Percentiles rank a stretch among this genome's conserved stretches.
These are phyloP conservation scores for Barnettozyma californica DNA, from an alignment of 805 yeast species.

Conservation along the genomic window DNA sequence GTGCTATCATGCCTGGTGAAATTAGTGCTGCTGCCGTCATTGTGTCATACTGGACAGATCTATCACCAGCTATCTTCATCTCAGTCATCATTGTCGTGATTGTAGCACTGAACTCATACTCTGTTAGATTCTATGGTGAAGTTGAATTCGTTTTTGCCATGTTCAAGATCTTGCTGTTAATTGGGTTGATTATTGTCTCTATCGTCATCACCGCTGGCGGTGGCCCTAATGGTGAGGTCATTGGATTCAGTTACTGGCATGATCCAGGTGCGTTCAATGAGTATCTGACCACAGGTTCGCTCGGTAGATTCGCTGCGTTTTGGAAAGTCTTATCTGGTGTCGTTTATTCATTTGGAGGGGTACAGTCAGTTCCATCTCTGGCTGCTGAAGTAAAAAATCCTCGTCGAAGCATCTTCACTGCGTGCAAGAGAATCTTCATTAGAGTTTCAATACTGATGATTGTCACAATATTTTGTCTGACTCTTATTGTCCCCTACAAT, in stretches of 20 bases:
- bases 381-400: slow-evolving; percentile 33
- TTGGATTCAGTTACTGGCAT: slow-evolving; percentile 31
- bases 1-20: slow-evolving; percentile 39
- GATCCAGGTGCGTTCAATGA: slow-evolving; percentile 12
- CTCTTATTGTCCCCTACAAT: slow-evolving; percentile 29
- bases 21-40: slow-evolving; percentile 40
- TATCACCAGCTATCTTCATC: slow-evolving; percentile 41
- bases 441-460: slow-evolving; percentile 28
- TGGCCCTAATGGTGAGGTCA: slow-evolving; percentile 40
- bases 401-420: slow-evolving; percentile 28
- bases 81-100: slow-evolving; percentile 34
- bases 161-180: slow-evolving; percentile 57
- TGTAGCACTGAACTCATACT: slow-evolving; percentile 31
- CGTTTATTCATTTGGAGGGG: slow-evolving; percentile 33
- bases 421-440: slow-evolving; percentile 28
- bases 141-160: slow-evolving; percentile 49
- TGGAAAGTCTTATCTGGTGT: slow-evolving; percentile 34
- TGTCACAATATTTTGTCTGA: slow-evolving; percentile 27
- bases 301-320: slow-evolving; percentile 27
- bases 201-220: slow-evolving; percentile 57
- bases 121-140: slow-evolving; percentile 42
- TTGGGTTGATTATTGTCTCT: slow-evolving; percentile 53
- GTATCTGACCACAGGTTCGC: slow-evolving; percentile 14
- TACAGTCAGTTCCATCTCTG: slow-evolving; percentile 44
- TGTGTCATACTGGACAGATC: slow-evolving; percentile 38